These are phyloP conservation scores for Cladobotryum mycophilum DNA, from an alignment of 2,329 filamentous ascomycete genomes.

Conservation along the genomic window DNA sequence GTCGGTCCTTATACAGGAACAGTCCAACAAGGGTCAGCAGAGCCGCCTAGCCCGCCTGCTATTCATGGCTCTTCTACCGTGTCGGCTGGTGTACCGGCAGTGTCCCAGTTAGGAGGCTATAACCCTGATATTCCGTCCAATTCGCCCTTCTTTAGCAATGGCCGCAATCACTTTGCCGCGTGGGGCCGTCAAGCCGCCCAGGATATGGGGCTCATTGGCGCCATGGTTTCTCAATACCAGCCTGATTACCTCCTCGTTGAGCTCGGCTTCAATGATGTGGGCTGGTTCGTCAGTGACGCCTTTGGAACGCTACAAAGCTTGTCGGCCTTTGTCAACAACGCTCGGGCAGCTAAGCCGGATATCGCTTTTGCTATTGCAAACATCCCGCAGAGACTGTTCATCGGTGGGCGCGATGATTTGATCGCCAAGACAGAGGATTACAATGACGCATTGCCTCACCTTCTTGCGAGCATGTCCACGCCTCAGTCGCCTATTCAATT, in stretches of 20 bases:
- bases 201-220: slow-evolving; percentile 21
- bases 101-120: not conserved
- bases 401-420: slow-evolving; percentile 20
- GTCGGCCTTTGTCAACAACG: slow-evolving; percentile 22
- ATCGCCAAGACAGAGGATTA: slow-evolving; percentile 19
- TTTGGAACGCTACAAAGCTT: slow-evolving; percentile 2
- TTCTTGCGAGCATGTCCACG: slow-evolving; percentile 15
- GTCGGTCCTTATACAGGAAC: slow-evolving; percentile 34
- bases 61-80: not conserved
- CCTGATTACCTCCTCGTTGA: slow-evolving; percentile 30
- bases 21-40: slow-evolving; percentile 10
- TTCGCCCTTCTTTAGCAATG: not conserved
- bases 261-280: slow-evolving; percentile 32
- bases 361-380: slow-evolving; percentile 26
- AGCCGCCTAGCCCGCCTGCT: not conserved
- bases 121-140: not conserved
- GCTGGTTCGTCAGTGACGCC: slow-evolving; percentile 19
- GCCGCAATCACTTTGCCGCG: slow-evolving; percentile 24
- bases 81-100: too few relatives aligned
- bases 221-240: slow-evolving; percentile 21
- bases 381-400: slow-evolving; percentile 21
- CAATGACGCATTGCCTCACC: slow-evolving; percentile 13
- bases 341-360: slow-evolving; percentile 22
- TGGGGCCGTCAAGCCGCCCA: slow-evolving; percentile 29
- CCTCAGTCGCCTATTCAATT: slow-evolving; percentile 23